Conservation (phyloP, 371 early-diverging fungal species). For the Coemansia sp. region DNA sequence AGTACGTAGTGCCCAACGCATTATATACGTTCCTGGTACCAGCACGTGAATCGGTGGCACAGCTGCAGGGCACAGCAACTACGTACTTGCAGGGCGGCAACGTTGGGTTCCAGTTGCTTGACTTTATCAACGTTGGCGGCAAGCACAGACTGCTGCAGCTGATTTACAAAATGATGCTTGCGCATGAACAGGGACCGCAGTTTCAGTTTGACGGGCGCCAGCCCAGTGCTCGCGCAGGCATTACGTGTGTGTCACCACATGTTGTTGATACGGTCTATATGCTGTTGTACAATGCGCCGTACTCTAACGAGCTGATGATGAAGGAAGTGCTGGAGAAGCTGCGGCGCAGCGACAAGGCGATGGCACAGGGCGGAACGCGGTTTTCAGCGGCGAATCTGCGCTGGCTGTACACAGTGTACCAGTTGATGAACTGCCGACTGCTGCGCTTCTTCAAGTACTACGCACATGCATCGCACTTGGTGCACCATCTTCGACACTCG, state of each 20-base stretch:
- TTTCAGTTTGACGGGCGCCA: slow-evolving; percentile 55
- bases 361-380: slow-evolving; percentile 50
- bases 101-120: slow-evolving; percentile 63
- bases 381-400: slow-evolving; percentile 61
- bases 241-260: slow-evolving; percentile 73
- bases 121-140: slow-evolving; percentile 67
- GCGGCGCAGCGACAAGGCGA: slow-evolving; percentile 65
- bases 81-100: slow-evolving; percentile 73
- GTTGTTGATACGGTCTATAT: slow-evolving; percentile 76
- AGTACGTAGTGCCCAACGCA: slow-evolving; percentile 70
- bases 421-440: slow-evolving; percentile 72
- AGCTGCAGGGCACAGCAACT: slow-evolving; percentile 56
- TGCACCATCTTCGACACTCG: slow-evolving; percentile 65
- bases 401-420: slow-evolving; percentile 75
- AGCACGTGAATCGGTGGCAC: slow-evolving; percentile 51
- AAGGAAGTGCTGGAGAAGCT: slow-evolving; percentile 74
- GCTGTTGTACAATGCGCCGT: slow-evolving; percentile 73
- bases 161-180: slow-evolving; percentile 80
- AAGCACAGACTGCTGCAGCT: slow-evolving; percentile 71
- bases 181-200: slow-evolving; percentile 62
- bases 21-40: slow-evolving; percentile 77
- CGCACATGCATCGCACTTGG: slow-evolving; percentile 54
- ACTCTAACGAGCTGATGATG: slow-evolving; percentile 74
- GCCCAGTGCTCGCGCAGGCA: slow-evolving; percentile 53
- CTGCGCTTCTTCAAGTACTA: slow-evolving; percentile 58